Base-by-base conservation (phyloP, 805 yeast species). In the Blastobotrys peoriensis region DNA sequence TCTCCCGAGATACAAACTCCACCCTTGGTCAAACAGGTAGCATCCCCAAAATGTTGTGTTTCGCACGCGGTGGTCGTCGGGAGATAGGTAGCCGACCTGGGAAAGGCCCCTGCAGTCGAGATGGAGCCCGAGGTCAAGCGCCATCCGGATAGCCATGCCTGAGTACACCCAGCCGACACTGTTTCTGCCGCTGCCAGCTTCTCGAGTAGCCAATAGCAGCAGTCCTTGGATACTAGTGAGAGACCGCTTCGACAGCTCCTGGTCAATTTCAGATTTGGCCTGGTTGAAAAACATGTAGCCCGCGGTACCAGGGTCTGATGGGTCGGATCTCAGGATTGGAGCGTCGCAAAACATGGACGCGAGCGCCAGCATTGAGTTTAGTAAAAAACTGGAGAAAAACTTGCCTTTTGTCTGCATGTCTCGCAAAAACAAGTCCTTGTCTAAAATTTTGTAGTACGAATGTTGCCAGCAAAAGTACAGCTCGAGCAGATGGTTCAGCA, bases 401-500 rank as follows among this genome's bases (percentile, higher is more conserved):
- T 45, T 49, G 30, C 53, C 53, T 19, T 41, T 45, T 16, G 36
- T 36, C 5, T 36, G 34, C 40, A 48, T 33, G 27, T 51, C 55
- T 3, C 53, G 41, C 25, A 51, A 23, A 40, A 51, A 51, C 15
- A 49, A 38, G 13, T 47, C 47, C 39, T 35, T 38, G 40, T 51
- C 48, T 5, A 49, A 40, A n/a, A 51, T 49, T 35, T 45, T 47
- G 37, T 49, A 47, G 33, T 44, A 49, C 10, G 47, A 37, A 36
- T 51, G 53, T 27, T 51, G 55, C 55, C 55, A 51, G 22, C 53
- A 49, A 38, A 50, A 51, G 35, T 49, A 51, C 30, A 51, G 40
- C 25, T 49, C 50, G 13, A 51, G 38, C 10, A 49, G 44, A 36
- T 51, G 47, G 5, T 40, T 44, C 17, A 50, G 33, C 16, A 48